A percentile compares a stretch with the other conserved stretches of the same genome.
phyloP scores from a whole-genome alignment of 257 asterid species.

The Schizonepeta tenuifolia region DNA sequence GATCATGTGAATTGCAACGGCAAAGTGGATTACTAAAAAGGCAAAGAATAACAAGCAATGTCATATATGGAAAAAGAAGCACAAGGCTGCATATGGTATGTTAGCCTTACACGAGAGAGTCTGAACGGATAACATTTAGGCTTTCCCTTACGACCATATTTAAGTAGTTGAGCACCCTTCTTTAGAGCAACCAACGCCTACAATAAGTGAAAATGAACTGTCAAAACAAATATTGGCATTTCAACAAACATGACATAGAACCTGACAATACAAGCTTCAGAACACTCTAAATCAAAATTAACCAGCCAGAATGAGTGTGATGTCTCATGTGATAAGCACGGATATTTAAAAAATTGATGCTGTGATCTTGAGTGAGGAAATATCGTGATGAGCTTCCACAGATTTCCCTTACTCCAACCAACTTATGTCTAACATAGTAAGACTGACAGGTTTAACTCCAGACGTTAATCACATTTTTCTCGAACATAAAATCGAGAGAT shows the following conservation, averaged over 20 bases:
- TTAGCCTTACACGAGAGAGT: conserved; percentile 76
- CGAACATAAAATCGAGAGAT: neutral
- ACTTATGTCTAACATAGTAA: neutral
- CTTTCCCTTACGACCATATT: conserved; percentile 92
- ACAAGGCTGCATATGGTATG: conserved; percentile 26
- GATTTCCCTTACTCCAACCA: conserved; percentile 22
- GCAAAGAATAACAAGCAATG: neutral
- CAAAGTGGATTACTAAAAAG: neutral
- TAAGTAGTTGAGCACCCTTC: conserved; percentile 90
- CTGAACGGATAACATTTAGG: conserved; percentile 88
- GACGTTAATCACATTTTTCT: neutral
- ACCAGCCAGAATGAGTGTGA: conserved; percentile 12
- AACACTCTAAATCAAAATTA: neutral
- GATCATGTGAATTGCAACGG: conserved; percentile 26
- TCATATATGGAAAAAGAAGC: neutral
- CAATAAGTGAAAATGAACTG: conserved; percentile 32
- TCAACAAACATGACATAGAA: conserved; percentile 9
- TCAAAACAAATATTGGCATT: neutral
- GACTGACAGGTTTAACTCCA: conserved; percentile 3
- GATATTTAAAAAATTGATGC: conserved; percentile 9
- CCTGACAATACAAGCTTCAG: conserved; percentile 14
- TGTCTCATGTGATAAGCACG: conserved; percentile 20
- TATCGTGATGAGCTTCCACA: neutral
- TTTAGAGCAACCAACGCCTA: conserved; percentile 81
- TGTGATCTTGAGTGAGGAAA: neutral